Evolutionary conservation across 2,329 filamentous ascomycete genomes (phyloP).

Genomic region (Aspergillus hiratsukae): DNA sequence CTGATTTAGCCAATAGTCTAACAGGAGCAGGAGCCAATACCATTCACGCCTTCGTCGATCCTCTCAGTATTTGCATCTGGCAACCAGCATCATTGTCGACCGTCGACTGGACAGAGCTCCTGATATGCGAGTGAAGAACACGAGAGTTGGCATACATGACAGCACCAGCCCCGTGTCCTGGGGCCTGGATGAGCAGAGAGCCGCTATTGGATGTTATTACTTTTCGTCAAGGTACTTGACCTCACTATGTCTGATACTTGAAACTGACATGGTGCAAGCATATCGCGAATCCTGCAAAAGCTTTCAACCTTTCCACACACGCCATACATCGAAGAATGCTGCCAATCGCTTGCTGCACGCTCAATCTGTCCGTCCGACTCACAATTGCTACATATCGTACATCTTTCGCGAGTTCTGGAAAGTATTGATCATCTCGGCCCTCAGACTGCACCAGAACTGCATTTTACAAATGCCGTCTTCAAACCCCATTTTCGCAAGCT

Average conservation of each 20-base stretch:
- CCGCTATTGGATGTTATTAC: conserved; percentile 43
- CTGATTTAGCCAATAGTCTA: background rate
- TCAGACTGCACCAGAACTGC: too few species aligned
- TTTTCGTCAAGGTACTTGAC: conserved; percentile 38
- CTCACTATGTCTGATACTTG: background rate
- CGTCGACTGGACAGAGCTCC: conserved; percentile 25
- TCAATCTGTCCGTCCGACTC: conserved; percentile 30
- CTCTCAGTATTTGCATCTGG: conserved; percentile 34
- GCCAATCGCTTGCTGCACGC: conserved; percentile 28
- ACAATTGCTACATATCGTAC: conserved; percentile 33
- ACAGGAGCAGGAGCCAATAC: conserved; percentile 28
- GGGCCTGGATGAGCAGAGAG: conserved; percentile 41
- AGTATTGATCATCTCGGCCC: conserved; percentile 25
- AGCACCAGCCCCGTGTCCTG: conserved; percentile 13
- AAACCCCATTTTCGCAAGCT: too few species aligned
- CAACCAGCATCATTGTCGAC: conserved; percentile 33
- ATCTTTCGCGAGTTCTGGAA: conserved; percentile 37
- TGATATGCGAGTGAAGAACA: conserved; percentile 26
- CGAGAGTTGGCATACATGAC: conserved; percentile 22
- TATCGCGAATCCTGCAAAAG: conserved; percentile 21
- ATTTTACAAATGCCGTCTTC: too few species aligned
- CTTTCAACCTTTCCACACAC: conserved; percentile 33
- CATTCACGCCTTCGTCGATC: conserved; percentile 28
- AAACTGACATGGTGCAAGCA: too few species aligned
- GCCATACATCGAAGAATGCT: conserved; percentile 35